Evolutionary conservation across 169 alveolate genomes (phyloP).

Genomic region (Plasmodium cynomolgi): DNA sequence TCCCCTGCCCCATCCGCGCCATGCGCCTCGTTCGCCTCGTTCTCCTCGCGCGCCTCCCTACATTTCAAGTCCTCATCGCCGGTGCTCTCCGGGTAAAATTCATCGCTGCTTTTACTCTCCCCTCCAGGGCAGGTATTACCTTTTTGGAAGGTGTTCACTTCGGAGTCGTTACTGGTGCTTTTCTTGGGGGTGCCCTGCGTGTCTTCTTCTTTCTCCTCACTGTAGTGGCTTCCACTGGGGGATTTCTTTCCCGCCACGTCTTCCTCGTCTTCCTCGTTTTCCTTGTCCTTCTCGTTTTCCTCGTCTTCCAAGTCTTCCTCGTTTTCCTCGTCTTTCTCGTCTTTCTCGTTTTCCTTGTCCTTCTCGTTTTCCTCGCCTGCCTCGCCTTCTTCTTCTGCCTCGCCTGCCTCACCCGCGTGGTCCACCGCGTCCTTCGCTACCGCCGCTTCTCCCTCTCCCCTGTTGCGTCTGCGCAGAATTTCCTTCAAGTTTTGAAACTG

Average conservation of each 20-base stretch:
- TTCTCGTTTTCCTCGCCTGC: neutral
- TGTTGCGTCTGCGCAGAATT: constrained; percentile 7
- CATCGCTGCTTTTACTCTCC: neutral
- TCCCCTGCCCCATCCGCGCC: neutral
- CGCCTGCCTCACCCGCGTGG: neutral
- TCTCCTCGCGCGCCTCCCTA: neutral
- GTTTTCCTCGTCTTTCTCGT: neutral
- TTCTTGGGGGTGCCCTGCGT: neutral
- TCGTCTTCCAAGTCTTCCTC: neutral
- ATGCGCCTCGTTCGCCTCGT: neutral
- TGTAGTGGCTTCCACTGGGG: neutral
- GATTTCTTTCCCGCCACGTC: no score
- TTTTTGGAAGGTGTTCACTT: neutral
- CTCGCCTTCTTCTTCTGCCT: neutral
- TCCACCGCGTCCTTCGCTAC: neutral
- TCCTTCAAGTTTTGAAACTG: constrained; percentile 32
- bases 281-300: neutral
- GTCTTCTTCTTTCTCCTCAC: neutral
- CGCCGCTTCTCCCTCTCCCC: neutral
- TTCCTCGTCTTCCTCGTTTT: neutral
- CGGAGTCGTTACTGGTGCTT: neutral
- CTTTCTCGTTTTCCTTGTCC: neutral
- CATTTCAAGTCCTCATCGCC: neutral
- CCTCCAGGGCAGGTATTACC: neutral
- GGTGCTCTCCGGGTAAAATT: neutral